phyloP scores from a whole-genome alignment of 306 rosid genomes.

The Cucumis cinereus region DNA sequence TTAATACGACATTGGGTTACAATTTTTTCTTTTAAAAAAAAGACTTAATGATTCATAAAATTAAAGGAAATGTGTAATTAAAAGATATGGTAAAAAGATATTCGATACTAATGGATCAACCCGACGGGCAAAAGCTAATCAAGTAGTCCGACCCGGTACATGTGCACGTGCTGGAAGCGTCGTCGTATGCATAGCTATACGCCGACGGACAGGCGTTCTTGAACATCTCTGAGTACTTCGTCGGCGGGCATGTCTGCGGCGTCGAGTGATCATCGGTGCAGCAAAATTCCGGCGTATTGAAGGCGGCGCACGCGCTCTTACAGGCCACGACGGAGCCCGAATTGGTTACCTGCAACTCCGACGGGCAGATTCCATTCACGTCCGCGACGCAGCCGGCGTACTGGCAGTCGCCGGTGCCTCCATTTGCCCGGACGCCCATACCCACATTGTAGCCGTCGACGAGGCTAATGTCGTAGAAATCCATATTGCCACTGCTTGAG shows the following conservation, averaged over 20 bases:
- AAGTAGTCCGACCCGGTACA: slow-evolving; percentile 58
- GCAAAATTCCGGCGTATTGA: slow-evolving; percentile 50
- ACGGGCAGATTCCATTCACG: slow-evolving; percentile 44
- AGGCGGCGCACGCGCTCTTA: slow-evolving; percentile 77
- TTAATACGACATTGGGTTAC: not conserved
- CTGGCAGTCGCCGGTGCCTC: slow-evolving; percentile 79
- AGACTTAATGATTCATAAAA: not conserved
- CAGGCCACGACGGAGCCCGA: slow-evolving; percentile 54
- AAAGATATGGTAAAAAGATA: not conserved
- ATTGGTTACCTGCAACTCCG: slow-evolving; percentile 36
- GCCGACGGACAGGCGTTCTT: slow-evolving; percentile 84
- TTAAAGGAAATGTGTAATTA: not conserved
- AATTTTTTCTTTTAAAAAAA: not conserved
- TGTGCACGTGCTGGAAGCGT: slow-evolving; percentile 81
- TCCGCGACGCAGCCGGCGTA: slow-evolving; percentile 71
- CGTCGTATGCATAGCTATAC: slow-evolving; percentile 85
- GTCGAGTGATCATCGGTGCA: slow-evolving; percentile 71
- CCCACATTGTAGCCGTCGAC: slow-evolving; percentile 91
- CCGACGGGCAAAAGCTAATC: slow-evolving; percentile 57
- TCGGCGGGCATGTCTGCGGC: slow-evolving; percentile 64
- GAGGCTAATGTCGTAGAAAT: slow-evolving; percentile 78
- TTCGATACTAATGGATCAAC: not conserved
- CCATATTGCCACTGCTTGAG: slow-evolving; percentile 17
- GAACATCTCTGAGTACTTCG: slow-evolving; percentile 61
- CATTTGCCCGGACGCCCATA: slow-evolving; percentile 50